phyloP scores from a whole-genome alignment of 306 rosid genomes.

The Cercis canadensis region DNA sequence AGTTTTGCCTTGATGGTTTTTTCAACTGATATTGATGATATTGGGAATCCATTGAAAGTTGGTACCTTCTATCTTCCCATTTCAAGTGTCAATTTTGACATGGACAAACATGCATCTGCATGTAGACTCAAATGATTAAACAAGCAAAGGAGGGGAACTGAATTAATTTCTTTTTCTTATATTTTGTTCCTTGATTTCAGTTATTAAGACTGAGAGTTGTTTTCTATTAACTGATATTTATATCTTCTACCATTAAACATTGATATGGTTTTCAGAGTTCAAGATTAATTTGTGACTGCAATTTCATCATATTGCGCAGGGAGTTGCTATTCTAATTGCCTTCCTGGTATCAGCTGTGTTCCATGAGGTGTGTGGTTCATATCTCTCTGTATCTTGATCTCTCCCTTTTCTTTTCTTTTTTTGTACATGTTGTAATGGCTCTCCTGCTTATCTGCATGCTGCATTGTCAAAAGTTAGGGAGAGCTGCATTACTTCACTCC shows the following conservation, averaged over 20 bases:
- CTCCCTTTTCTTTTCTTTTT: background rate
- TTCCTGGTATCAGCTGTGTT: conserved; percentile 91
- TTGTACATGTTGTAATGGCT: background rate
- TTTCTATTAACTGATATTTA: conserved; percentile 6
- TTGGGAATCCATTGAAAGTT: background rate
- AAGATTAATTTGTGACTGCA: conserved; percentile 16
- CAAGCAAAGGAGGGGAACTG: background rate
- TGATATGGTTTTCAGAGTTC: conserved; percentile 7
- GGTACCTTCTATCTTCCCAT: background rate
- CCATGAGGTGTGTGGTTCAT: conserved; percentile 73
- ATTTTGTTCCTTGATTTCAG: background rate
- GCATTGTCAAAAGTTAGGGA: background rate
- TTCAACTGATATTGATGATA: background rate
- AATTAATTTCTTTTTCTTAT: background rate
- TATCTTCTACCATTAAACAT: conserved; percentile 10
- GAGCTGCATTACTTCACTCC: conserved; percentile 6
- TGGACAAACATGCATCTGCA: conserved; percentile 13
- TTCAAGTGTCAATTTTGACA: conserved; percentile 17
- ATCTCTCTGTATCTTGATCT: conserved; percentile 14
- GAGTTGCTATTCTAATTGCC: conserved; percentile 65
- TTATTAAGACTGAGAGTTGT: conserved; percentile 21
- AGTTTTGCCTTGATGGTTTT: background rate
- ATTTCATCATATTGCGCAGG: conserved; percentile 54
- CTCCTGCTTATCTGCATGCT: conserved; percentile 32
- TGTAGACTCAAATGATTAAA: conserved; percentile 16